Evolutionary conservation across 2,329 filamentous ascomycete species (phyloP).

Genomic region (Pseudogymnoascus sp.): DNA sequence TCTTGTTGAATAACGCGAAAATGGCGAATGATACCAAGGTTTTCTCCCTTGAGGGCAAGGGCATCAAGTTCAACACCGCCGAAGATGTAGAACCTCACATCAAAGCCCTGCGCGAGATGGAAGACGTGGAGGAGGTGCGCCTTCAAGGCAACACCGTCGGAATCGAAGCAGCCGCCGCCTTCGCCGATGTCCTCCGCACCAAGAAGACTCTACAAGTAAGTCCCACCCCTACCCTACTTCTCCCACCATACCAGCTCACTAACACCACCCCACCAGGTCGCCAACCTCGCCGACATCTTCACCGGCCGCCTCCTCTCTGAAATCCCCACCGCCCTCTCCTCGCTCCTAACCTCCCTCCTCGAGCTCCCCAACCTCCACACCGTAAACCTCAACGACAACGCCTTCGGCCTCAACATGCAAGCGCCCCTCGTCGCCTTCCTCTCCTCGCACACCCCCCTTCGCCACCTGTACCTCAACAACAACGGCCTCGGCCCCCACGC

Average conservation of each 20-base stretch:
- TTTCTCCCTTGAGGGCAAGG: slow-evolving; percentile 88
- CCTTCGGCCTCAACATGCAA: slow-evolving; percentile 92
- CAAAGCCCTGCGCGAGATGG: slow-evolving; percentile 61
- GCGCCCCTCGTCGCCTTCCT: slow-evolving; percentile 90
- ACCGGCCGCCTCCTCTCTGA: slow-evolving; percentile 88
- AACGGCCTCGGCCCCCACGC: slow-evolving; percentile 92
- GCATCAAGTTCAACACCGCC: slow-evolving; percentile 84
- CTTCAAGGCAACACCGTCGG: slow-evolving; percentile 90
- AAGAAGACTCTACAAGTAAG: slow-evolving; percentile 74
- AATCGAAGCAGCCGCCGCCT: slow-evolving; percentile 75
- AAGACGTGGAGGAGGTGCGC: slow-evolving; percentile 75
- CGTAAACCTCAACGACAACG: slow-evolving; percentile 95
- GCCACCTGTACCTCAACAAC: slow-evolving; percentile 95
- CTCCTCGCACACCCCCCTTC: slow-evolving; percentile 77
- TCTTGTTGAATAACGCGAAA: slow-evolving; percentile 8
- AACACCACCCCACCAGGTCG: slow-evolving; percentile 43
- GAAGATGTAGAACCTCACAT: slow-evolving; percentile 83
- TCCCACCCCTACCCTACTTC: slow-evolving; percentile 12
- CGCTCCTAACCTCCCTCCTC: slow-evolving; percentile 77
- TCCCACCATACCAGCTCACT: neutral
- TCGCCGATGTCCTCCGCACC: slow-evolving; percentile 74
- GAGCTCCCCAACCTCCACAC: slow-evolving; percentile 81
- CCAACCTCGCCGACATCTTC: slow-evolving; percentile 96
- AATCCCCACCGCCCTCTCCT: slow-evolving; percentile 83
- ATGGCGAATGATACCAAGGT: slow-evolving; percentile 54